Conservation (phyloP, 1,139 yeast species). For the Candida sanyaensis region DNA sequence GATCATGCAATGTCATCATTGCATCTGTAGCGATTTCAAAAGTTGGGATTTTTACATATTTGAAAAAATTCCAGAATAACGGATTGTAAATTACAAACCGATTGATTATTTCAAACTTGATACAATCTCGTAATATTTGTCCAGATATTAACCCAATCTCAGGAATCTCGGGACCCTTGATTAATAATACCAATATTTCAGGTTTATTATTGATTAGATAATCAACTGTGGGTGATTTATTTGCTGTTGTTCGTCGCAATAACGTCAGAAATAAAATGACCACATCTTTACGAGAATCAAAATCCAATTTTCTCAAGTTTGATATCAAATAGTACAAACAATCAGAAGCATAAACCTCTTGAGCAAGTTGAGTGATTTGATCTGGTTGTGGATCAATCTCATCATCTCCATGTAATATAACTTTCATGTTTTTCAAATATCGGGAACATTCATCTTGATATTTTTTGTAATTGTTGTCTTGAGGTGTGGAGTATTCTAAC, state of each 20-base stretch:
- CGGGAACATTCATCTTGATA: slow-evolving; percentile 78
- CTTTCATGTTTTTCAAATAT: slow-evolving; percentile 64
- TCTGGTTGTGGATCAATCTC: slow-evolving; percentile 72
- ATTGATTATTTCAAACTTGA: slow-evolving; percentile 74
- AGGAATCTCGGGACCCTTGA: slow-evolving; percentile 68
- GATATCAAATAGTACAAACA: slow-evolving; percentile 60
- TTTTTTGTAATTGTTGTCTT: slow-evolving; percentile 52
- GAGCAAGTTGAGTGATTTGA: slow-evolving; percentile 69
- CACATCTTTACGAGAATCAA: slow-evolving; percentile 88
- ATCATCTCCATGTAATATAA: slow-evolving; percentile 75
- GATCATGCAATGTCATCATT: slow-evolving; percentile 71
- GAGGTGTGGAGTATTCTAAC: slow-evolving; percentile 53
- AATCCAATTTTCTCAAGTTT: slow-evolving; percentile 67
- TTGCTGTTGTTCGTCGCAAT: slow-evolving; percentile 76
- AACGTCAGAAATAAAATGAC: slow-evolving; percentile 71
- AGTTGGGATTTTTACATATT: slow-evolving; percentile 70
- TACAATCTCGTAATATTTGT: slow-evolving; percentile 79
- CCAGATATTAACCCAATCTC: slow-evolving; percentile 80
- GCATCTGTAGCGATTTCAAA: slow-evolving; percentile 93
- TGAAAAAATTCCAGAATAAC: slow-evolving; percentile 80
- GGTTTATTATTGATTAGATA: slow-evolving; percentile 66
- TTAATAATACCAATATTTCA: slow-evolving; percentile 59
- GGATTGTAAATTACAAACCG: slow-evolving; percentile 55
- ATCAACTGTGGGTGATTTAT: slow-evolving; percentile 73
- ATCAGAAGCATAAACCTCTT: slow-evolving; percentile 75